These are phyloP conservation scores for Sanguinoderma infundibulare DNA, from an alignment of 1,284 basidiomycete species.

Conservation along the genomic window DNA sequence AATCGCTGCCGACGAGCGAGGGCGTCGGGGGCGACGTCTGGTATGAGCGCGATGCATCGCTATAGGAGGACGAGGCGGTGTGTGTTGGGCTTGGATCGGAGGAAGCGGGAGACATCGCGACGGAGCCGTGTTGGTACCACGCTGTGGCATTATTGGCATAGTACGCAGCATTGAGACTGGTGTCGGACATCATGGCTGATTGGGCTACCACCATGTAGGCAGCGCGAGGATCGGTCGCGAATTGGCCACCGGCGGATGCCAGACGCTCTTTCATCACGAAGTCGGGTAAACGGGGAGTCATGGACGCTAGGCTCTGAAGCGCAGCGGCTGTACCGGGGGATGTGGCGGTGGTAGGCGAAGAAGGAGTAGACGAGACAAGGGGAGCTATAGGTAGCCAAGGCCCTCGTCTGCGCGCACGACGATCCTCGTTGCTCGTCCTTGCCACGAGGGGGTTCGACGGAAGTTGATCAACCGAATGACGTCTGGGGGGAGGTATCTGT, in stretches of 20 bases:
- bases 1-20: conserved; percentile 12
- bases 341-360: conserved; percentile 26
- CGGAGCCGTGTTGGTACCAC: conserved; percentile 14
- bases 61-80: conserved; percentile 7
- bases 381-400: conserved; percentile 33
- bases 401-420: conserved; percentile 28
- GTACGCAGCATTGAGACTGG: not conserved
- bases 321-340: conserved; percentile 25
- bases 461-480: conserved; percentile 23
- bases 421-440: conserved; percentile 23
- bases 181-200: not conserved
- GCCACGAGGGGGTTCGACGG: conserved; percentile 20
- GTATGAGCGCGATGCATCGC: not conserved
- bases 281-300: conserved; percentile 32
- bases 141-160: conserved; percentile 7
- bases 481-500: conserved; percentile 15
- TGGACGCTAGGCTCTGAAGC: conserved; percentile 30
- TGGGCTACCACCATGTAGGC: not conserved
- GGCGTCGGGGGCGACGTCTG: conserved; percentile 9
- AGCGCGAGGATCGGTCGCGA: not conserved
- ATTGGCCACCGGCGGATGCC: not conserved
- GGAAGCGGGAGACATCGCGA: conserved; percentile 7
- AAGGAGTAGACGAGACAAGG: conserved; percentile 18
- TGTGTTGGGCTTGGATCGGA: conserved; percentile 17
- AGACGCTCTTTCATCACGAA: conserved; percentile 21